Evolutionary conservation across 2,329 filamentous ascomycete genomes (phyloP).

Genomic region (Helminthosporium solani): DNA sequence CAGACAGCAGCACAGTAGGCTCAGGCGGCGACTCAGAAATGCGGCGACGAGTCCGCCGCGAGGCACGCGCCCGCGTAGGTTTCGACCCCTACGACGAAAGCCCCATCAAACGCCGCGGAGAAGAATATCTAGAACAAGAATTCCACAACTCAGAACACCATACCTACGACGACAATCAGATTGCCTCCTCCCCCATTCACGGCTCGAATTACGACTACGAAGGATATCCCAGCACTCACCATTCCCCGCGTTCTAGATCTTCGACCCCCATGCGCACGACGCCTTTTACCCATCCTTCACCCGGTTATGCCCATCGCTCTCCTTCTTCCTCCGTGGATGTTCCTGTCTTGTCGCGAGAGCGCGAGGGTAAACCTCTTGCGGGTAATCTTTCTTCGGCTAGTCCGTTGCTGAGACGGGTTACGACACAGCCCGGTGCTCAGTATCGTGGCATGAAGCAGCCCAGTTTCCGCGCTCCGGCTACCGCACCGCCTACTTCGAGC

Average conservation of each 20-base stretch:
- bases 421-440: slow-evolving; percentile 23
- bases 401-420: slow-evolving; percentile 37
- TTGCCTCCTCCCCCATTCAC: slow-evolving; percentile 5
- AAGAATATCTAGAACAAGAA: slow-evolving; percentile 58
- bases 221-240: slow-evolving; percentile 17
- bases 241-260: slow-evolving; percentile 19
- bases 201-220: slow-evolving; percentile 30
- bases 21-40: slow-evolving; percentile 63
- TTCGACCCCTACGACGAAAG: slow-evolving; percentile 74
- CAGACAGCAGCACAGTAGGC: slow-evolving; percentile 66
- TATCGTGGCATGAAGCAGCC: slow-evolving; percentile 23
- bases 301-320: slow-evolving; percentile 7
- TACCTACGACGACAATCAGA: slow-evolving; percentile 1
- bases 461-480: slow-evolving; percentile 20
- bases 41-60: slow-evolving; percentile 59
- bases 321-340: slow-evolving; percentile 20
- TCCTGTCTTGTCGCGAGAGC: slow-evolving; percentile 13
- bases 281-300: slow-evolving; percentile 12
- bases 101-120: slow-evolving; percentile 64
- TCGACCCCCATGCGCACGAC: slow-evolving; percentile 20
- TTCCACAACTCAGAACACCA: slow-evolving; percentile 9
- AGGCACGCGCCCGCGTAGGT: slow-evolving; percentile 63
- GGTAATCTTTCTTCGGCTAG: slow-evolving; percentile 29
- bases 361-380: slow-evolving; percentile 3
- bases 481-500: slow-evolving; percentile 22